Evolutionary conservation across 805 yeast species (phyloP), one percentile per base, ranked within the genome.

Genomic region (Yarrowia bubula): DNA sequence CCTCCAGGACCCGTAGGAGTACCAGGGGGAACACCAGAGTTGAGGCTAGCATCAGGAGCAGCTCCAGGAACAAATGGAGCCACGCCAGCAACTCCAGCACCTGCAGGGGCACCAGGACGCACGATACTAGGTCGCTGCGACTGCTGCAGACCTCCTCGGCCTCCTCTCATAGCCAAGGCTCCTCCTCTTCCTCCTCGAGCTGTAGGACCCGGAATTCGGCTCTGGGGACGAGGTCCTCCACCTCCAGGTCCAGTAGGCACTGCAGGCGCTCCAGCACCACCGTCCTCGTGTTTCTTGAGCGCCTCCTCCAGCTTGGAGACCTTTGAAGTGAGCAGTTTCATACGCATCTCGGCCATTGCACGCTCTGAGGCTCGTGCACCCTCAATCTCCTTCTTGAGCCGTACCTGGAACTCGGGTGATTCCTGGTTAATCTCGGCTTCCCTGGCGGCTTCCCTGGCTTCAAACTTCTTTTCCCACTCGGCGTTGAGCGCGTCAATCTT

Each of bases 331-430:
- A 84, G 76, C 73, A 87, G 81, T 66, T 80, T 82, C 65, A 81
- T 80, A 69, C 85, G 82, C 73, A 88, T 81, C 66, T 83, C 87
- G 55, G 80, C 81, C 70, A 85, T 86, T 71, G 84, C 83, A 58
- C 83, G 82, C 47, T 84, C 81, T 31, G 83, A 82, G 63, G 78
- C 77, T 57, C 83, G 76, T 2, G 82, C 80, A 51, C 79, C 81
- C 37, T 77, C 79, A 17, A 81, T 78, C 50, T 79, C 77, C 66
- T 78, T 76, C 69, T 61, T 71, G 73, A 69, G 76, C 75, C 76
- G 79, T 46, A 71, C 73, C 65, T 80, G 79, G 70, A 83, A 75
- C 63, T 78, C 76, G 8, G 74, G 75, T 65, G 71, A 70, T 31
- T 31, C 4, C 71, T 67, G 32, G 47, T 39, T 8, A 31, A 38